These are phyloP conservation scores for Basidiobolus meristosporus DNA, from an alignment of 371 early-diverging fungal genomes.

Conservation along the genomic window DNA sequence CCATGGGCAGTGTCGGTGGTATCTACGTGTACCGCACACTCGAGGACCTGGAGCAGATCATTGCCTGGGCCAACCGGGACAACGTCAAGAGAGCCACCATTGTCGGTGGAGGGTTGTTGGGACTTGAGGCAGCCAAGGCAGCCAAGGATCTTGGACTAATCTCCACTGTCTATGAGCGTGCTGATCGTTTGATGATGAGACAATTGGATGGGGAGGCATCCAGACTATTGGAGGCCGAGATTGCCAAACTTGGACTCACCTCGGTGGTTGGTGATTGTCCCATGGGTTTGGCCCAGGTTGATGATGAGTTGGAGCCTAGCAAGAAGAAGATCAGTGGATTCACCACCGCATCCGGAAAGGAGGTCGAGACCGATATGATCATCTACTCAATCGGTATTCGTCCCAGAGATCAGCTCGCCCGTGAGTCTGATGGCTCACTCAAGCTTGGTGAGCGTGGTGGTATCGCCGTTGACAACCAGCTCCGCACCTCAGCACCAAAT, in stretches of 20 bases:
- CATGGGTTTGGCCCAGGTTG: conserved; percentile 8
- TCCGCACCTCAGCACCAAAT: conserved; percentile 19
- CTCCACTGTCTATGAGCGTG: conserved; percentile 28
- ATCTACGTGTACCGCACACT: conserved; percentile 45
- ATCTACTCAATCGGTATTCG: conserved; percentile 34
- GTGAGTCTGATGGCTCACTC: conserved; percentile 10
- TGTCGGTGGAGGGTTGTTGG: conserved; percentile 43
- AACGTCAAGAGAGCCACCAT: conserved; percentile 18
- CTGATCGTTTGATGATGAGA: conserved; percentile 22
- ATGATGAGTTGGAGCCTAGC: conserved; percentile 3
- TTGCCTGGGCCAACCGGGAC: conserved; percentile 17
- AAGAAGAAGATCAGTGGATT: too few species aligned
- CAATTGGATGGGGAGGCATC: conserved; percentile 35
- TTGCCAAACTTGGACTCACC: conserved; percentile 23
- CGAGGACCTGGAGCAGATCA: conserved; percentile 28
- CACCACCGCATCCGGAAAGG: neutral
- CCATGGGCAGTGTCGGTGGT: conserved; percentile 15
- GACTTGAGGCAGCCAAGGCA: conserved; percentile 47
- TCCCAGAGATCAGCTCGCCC: conserved; percentile 30
- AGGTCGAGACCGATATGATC: conserved; percentile 23
- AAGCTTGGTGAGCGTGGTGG: conserved; percentile 33
- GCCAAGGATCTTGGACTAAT: conserved; percentile 26
- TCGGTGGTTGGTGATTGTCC: conserved; percentile 15
- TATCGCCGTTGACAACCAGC: conserved; percentile 20
- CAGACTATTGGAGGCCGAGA: conserved; percentile 19